Conservation (phyloP, 345 rosid genomes). For the Psidium friedrichsthalianum region DNA sequence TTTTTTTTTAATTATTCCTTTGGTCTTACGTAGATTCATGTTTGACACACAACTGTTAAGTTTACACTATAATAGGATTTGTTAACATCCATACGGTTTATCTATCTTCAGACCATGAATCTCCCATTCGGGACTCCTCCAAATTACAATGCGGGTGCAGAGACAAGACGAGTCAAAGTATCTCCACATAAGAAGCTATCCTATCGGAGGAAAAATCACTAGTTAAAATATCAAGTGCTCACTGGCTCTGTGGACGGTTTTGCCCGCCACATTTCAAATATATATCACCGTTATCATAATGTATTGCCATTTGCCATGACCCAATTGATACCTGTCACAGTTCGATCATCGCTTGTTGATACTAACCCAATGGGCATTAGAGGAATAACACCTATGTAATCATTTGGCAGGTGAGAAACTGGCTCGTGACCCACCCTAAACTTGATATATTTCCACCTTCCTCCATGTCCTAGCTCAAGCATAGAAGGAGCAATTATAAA, state of each 20-base stretch:
- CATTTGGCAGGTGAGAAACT: not conserved
- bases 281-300: not conserved
- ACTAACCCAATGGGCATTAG: not conserved
- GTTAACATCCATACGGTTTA: not conserved
- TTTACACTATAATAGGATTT: not conserved
- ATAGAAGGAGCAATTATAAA: no score
- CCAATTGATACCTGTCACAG: not conserved
- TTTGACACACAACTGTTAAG: fast-evolving
- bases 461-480: no score
- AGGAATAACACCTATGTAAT: not conserved
- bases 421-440: not conserved
- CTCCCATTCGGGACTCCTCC: not conserved
- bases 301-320: not conserved
- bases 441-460: not conserved
- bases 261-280: not conserved
- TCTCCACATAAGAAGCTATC: not conserved
- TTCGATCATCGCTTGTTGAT: not conserved
- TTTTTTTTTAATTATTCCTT: not conserved
- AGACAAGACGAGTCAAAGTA: not conserved
- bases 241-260: not conserved
- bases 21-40: not conserved
- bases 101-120: not conserved
- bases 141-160: not conserved
- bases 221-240: not conserved
- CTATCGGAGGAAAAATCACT: not conserved